These are phyloP conservation scores for Massarina eburnea DNA, from an alignment of 2,329 filamentous ascomycete genomes.

Conservation along the genomic window DNA sequence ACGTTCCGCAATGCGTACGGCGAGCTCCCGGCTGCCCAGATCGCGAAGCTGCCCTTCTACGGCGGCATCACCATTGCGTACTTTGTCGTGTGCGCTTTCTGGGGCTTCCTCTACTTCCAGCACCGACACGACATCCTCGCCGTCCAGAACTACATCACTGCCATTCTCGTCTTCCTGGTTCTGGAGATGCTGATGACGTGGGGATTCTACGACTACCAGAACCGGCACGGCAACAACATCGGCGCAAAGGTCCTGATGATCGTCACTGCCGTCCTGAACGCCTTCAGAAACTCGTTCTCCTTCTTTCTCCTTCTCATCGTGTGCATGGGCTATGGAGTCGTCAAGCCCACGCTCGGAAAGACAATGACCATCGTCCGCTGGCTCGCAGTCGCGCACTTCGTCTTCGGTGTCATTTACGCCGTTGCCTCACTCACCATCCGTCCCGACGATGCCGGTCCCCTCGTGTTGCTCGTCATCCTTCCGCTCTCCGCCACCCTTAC, in stretches of 20 bases:
- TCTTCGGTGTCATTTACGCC: conserved; percentile 92
- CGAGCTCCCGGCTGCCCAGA: conserved; percentile 91
- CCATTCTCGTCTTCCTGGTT: conserved; percentile 90
- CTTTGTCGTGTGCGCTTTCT: conserved; percentile 81
- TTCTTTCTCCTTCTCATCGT: conserved; percentile 98
- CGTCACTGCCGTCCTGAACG: conserved; percentile 89
- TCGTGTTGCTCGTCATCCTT: conserved; percentile 90
- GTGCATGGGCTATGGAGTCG: conserved; percentile 98
- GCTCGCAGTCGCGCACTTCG: conserved; percentile 87
- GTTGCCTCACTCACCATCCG: conserved; percentile 86
- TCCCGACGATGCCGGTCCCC: conserved; percentile 83
- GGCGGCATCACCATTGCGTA: conserved; percentile 93
- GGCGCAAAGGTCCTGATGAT: conserved; percentile 85
- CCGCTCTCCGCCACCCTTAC: conserved; percentile 90
- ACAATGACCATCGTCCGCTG: conserved; percentile 94
- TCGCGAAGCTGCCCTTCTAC: conserved; percentile 96
- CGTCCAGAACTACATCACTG: conserved; percentile 98
- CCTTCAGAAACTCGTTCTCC: conserved; percentile 93
- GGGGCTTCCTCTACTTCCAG: conserved; percentile 94
- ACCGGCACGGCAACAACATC: conserved; percentile 80
- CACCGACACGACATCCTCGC: conserved; percentile 91
- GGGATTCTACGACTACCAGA: conserved; percentile 98
- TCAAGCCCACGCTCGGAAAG: conserved; percentile 86
- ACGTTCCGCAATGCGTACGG: conserved; percentile 97
- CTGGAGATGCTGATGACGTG: conserved; percentile 98